These are phyloP conservation scores for Monilinia aucupariae DNA, from an alignment of 2,329 filamentous ascomycete species.

Conservation along the genomic window DNA sequence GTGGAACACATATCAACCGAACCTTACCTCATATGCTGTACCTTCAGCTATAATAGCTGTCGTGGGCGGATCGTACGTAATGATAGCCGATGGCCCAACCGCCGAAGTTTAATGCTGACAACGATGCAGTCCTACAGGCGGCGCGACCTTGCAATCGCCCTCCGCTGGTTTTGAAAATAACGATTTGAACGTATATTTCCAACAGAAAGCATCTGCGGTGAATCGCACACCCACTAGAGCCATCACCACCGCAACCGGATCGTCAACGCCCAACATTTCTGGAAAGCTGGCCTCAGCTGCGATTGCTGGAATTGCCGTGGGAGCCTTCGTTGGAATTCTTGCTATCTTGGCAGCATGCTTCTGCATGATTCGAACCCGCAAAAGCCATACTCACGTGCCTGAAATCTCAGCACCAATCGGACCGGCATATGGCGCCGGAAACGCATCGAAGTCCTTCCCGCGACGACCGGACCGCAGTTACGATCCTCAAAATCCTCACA, in stretches of 20 bases:
- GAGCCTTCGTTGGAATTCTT: constrained; percentile 20
- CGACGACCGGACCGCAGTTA: constrained; percentile 18
- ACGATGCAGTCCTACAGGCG: constrained; percentile 40
- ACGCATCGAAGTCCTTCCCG: constrained; percentile 4
- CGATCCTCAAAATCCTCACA: constrained; percentile 18
- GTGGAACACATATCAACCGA: constrained; percentile 49
- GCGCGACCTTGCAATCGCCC: constrained; percentile 49
- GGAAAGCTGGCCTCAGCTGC: constrained; percentile 36
- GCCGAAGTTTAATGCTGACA: constrained; percentile 7
- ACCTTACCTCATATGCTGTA: constrained; percentile 49
- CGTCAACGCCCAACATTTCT: constrained; percentile 27
- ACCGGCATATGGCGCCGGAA: constrained; percentile 5
- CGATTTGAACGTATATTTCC: constrained; percentile 51
- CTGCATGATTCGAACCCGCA: constrained; percentile 34
- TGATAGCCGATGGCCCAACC: background rate
- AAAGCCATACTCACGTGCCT: background rate
- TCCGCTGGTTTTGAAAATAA: constrained; percentile 44
- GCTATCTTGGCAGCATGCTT: constrained; percentile 24
- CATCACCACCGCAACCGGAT: constrained; percentile 18
- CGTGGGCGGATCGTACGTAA: constrained; percentile 43
- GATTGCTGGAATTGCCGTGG: constrained; percentile 43
- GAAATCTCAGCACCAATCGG: constrained; percentile 8
- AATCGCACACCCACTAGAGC: constrained; percentile 47
- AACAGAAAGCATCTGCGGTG: constrained; percentile 43
- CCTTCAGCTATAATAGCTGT: constrained; percentile 46